These are phyloP conservation scores for Mucor sp. DNA, from an alignment of 371 early-diverging fungal genomes.

Conservation along the genomic window DNA sequence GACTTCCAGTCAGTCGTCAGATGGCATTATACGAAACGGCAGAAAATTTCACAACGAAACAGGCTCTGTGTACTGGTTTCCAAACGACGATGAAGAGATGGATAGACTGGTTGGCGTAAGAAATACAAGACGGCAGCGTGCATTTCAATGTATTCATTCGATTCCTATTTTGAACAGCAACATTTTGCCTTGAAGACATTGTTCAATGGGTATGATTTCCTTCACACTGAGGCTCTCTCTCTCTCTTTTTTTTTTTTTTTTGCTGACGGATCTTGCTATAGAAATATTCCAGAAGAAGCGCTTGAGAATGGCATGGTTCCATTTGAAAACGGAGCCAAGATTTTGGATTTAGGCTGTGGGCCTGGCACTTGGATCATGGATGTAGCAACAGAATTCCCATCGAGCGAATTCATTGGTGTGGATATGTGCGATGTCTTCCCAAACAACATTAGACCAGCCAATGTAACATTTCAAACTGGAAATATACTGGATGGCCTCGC, in stretches of 20 bases:
- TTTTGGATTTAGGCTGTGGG: conserved; percentile 56
- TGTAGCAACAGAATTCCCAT: conserved; percentile 59
- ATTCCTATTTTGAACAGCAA: conserved; percentile 29
- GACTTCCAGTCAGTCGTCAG: conserved; percentile 13
- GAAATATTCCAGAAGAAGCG: conserved; percentile 19
- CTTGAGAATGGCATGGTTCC: background rate
- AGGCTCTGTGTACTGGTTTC: conserved; percentile 26
- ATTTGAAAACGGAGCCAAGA: conserved; percentile 15
- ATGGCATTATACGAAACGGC: conserved; percentile 11
- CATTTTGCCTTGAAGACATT: conserved; percentile 33
- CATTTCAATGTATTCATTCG: background rate
- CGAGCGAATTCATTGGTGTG: conserved; percentile 54
- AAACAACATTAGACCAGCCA: conserved; percentile 44
- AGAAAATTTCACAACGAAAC: conserved; percentile 24
- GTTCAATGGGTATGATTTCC: conserved; percentile 24
- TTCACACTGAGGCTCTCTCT: no score
- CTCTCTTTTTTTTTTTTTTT: background rate
- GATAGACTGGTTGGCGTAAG: conserved; percentile 30
- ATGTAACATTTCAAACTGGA: conserved; percentile 41
- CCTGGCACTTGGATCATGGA: conserved; percentile 64
- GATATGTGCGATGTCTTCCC: conserved; percentile 63
- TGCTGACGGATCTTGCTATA: background rate
- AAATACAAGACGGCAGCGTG: background rate
- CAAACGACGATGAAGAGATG: conserved; percentile 32
- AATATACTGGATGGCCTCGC: conserved; percentile 54